Base-by-base conservation (phyloP, 257 asterid genomes). In the Primulina tabacum region DNA sequence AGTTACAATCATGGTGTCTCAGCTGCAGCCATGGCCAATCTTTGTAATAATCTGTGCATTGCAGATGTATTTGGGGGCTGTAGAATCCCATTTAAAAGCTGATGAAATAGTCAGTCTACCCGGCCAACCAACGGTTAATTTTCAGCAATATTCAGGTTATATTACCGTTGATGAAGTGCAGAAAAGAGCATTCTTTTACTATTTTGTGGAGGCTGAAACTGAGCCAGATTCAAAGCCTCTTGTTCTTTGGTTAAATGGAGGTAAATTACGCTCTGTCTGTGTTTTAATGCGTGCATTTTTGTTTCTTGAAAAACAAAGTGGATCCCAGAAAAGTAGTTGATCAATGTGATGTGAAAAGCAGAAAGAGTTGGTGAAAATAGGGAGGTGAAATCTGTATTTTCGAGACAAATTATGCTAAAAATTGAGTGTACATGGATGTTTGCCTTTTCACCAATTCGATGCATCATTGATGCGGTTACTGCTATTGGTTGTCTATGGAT, bases 181-280 rank as follows among this genome's bases (percentile, higher is more conserved):
- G 17, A 67, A 84, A 76, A 84, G 88, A 70, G 73, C 83, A 1
- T 80, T 80, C 62, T 88, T 85, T 73, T 88, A 85, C 62, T 88
- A 85, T 77, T 86, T 88, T 64, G 95, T 84, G 47, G 90, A 86
- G 64, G 88, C 95, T 2, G 90, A 84, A 81, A 77, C 60, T 17
- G 69, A 74, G 1, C 87, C 87, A 1, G 77, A 75, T 79, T 80
- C 92, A 24, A 88, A 82, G 84, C 95, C 91, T 67, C 87, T 88
- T 35, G 92, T 84, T 76, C 87, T 88, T 7, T 88, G 95, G 93
- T 63, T 87, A 5, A 87, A 85, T 83, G 91, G 94, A 83, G 94
- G 94, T 85, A 76, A 8, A 3, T 62, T 17, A 16, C 3, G 34
- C 5, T 74, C 26, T 33, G 10, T 59, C n/a, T 61, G 10, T 57